These are phyloP conservation scores for Leccinum barrowsii DNA, from an alignment of 768 basidiomycete species.

Conservation along the genomic window DNA sequence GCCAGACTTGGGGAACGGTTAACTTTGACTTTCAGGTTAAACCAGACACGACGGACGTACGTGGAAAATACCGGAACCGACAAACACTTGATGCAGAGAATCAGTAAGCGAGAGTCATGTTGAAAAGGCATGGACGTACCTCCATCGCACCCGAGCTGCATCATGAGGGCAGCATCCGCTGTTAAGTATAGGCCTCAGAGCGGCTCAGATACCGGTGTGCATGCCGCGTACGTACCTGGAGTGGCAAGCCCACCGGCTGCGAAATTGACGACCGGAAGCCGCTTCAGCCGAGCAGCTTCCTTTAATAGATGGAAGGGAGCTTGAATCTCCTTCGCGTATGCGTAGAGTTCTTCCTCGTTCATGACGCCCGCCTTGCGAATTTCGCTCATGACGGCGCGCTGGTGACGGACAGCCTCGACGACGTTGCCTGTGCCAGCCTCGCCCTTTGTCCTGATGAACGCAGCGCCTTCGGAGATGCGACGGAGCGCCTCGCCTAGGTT, in stretches of 20 bases:
- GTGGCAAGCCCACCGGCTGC: conserved; percentile 93
- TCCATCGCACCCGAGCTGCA: conserved; percentile 97
- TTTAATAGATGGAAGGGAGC: conserved; percentile 95
- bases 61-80: conserved; percentile 96
- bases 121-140: conserved; percentile 45
- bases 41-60: conserved; percentile 41
- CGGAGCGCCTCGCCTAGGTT: conserved; percentile 95
- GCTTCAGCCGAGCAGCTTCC: conserved; percentile 90
- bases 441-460: conserved; percentile 98
- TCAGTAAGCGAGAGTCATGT: background rate
- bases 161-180: conserved; percentile 98
- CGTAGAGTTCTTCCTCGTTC: conserved; percentile 93
- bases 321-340: conserved; percentile 86
- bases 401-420: conserved; percentile 92
- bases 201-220: background rate
- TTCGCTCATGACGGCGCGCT: conserved; percentile 76
- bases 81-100: conserved; percentile 65
- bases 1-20: conserved; percentile 55
- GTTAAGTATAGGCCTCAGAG: conserved; percentile 1
- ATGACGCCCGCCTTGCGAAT: conserved; percentile 84
- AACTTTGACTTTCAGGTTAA: background rate
- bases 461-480: conserved; percentile 94
- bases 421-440: conserved; percentile 89
- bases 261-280: conserved; percentile 94
- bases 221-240: conserved; percentile 56